These are phyloP conservation scores for Penicillium maclennaniae DNA, from an alignment of 495 filamentous ascomycete genomes.

Conservation along the genomic window DNA sequence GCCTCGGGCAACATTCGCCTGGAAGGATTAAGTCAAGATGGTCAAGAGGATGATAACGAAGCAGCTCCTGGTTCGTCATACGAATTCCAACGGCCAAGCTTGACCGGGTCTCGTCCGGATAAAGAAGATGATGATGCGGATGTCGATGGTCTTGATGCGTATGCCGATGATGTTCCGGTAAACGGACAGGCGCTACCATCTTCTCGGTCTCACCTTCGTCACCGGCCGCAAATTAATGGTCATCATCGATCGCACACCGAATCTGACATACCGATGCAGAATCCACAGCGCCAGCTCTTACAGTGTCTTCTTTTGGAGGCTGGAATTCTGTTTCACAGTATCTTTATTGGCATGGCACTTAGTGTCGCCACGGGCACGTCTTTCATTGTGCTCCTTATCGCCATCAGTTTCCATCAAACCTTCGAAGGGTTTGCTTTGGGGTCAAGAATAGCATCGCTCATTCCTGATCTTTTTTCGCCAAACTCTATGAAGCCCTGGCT, in stretches of 20 bases:
- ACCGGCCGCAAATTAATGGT: slow-evolving; percentile 11
- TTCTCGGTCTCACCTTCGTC: slow-evolving; percentile 7
- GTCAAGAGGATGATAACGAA: slow-evolving; percentile 1
- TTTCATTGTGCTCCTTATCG: slow-evolving; percentile 75
- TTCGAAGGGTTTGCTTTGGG: slow-evolving; percentile 79
- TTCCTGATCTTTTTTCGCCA: slow-evolving; percentile 49
- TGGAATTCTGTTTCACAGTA: slow-evolving; percentile 80
- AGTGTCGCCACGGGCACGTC: slow-evolving; percentile 75
- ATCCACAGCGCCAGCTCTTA: slow-evolving; percentile 59
- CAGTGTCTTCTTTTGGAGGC: slow-evolving; percentile 80
- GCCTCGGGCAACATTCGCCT: slow-evolving; percentile 22
- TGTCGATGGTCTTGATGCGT: slow-evolving; percentile 28
- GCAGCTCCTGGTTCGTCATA: slow-evolving; percentile 12
- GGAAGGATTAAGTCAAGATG: slow-evolving; percentile 18
- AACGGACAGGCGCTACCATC: slow-evolving; percentile 12
- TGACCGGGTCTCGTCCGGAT: slow-evolving; percentile 2
- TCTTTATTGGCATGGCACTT: slow-evolving; percentile 88
- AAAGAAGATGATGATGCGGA: slow-evolving; percentile 30
- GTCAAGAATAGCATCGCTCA: slow-evolving; percentile 63
- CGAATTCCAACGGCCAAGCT: slow-evolving; percentile 5
- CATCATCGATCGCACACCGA: slow-evolving; percentile 15
- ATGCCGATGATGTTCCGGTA: slow-evolving; percentile 21
- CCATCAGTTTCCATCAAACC: slow-evolving; percentile 80
- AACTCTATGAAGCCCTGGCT: slow-evolving; percentile 69
- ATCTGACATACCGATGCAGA: slow-evolving; percentile 28